Base-by-base conservation (phyloP, 2,329 filamentous ascomycete genomes). In the Emmonsia crescens region DNA sequence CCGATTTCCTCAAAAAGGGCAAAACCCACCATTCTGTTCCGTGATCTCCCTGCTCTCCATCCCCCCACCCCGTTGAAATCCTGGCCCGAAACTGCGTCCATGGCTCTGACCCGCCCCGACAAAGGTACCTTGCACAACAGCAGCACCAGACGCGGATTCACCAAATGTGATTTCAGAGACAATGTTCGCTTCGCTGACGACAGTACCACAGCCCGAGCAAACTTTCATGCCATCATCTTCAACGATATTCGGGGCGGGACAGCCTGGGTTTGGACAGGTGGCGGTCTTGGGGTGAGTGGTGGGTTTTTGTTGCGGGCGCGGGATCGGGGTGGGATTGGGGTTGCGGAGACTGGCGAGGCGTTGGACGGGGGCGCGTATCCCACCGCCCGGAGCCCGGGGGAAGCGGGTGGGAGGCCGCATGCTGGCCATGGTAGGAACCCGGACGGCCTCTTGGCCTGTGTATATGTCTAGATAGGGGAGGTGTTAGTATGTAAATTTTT, bases 101-200 rank as follows among this genome's bases (percentile, higher is more conserved):
- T 89, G 86, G 29, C 89, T 90, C 71, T 96, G 91, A 73, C 92
- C 89, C 63, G 91, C 89, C 60, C 86, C 88, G 64, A 99, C 85
- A 71, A 88, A 95, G 65, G 87, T 92, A 73, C 94, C 94, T 73
- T 96, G 91, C 21, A 96, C 91, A 58, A 95, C 84, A 59, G 93
- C 92, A 57, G 89, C 91, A 69, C 94, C 94, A 40, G 85, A 86
- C 0, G 89, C 85, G 33, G 85, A 88, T 78, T 99, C 93, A 66
- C 91, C 91, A 71, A 97, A 99, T 27, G 87, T 87, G 64, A 97
- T 85, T 74, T 99, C 94, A 57, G 91, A 85, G 62, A 96, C 92
- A 65, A 97, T 96, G 70, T 95, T 91, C 72, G 85, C 87, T 71
- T 95, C 89, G 68, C 89, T 87, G 61, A 93, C 84, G 66, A 96